Percentiles rank a stretch among this genome's conserved stretches.
Evolutionary conservation across 1,139 yeast genomes (phyloP).

Genomic region (Geotrichum fermentans): DNA sequence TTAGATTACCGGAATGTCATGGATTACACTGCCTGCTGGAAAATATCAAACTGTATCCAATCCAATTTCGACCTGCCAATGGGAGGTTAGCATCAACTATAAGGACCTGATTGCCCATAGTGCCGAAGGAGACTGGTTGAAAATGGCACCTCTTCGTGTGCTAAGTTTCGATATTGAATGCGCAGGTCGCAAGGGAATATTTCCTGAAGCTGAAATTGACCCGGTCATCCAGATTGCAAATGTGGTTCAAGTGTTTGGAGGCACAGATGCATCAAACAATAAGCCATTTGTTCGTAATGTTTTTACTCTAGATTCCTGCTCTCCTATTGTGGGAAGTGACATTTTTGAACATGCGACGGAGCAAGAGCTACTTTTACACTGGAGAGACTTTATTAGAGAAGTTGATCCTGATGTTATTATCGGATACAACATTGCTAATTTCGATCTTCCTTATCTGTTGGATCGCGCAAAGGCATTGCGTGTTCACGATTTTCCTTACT

Average conservation of each 20-base stretch:
- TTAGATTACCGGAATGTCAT: slow-evolving; percentile 80
- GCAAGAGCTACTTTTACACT: slow-evolving; percentile 71
- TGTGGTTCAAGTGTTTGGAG: slow-evolving; percentile 82
- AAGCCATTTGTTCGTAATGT: slow-evolving; percentile 91
- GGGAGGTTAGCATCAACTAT: slow-evolving; percentile 71
- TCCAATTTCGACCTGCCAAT: slow-evolving; percentile 71
- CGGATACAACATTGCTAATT: slow-evolving; percentile 91
- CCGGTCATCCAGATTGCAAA: slow-evolving; percentile 96
- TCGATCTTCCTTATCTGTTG: slow-evolving; percentile 87
- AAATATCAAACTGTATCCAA: slow-evolving; percentile 50
- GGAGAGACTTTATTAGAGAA: slow-evolving; percentile 79
- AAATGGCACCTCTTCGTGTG: slow-evolving; percentile 89
- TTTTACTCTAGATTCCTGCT: slow-evolving; percentile 84
- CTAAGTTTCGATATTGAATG: slow-evolving; percentile 96
- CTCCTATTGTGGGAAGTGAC: slow-evolving; percentile 91
- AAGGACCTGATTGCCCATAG: slow-evolving; percentile 69
- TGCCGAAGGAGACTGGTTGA: slow-evolving; percentile 90
- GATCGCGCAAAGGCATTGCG: slow-evolving; percentile 79
- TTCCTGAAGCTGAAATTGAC: slow-evolving; percentile 91
- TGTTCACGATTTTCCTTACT: slow-evolving; percentile 69
- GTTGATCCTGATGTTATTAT: slow-evolving; percentile 95
- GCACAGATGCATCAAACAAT: slow-evolving; percentile 34
- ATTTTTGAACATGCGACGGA: slow-evolving; percentile 73
- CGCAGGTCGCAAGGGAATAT: slow-evolving; percentile 94
- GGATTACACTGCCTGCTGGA: slow-evolving; percentile 84